Conservation (phyloP, 1,284 basidiomycete genomes). For the Rhodotorula mucilaginosa region DNA sequence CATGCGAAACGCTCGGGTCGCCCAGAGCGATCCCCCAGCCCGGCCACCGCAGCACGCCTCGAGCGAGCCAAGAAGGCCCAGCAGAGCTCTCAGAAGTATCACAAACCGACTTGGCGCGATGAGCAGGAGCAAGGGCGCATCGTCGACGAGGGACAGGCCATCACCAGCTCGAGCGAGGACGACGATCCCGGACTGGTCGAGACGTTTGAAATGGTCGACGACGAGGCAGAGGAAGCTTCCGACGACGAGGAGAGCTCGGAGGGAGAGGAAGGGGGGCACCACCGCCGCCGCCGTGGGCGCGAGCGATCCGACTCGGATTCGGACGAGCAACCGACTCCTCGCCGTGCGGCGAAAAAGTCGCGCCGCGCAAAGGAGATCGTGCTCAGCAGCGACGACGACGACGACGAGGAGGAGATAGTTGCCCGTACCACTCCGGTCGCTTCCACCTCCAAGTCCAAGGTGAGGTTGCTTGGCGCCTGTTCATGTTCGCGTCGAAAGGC, state of each 20-base stretch:
- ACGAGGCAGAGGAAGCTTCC: neutral
- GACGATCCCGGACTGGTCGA: slow-evolving; percentile 1
- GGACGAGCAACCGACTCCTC: too few relatives aligned
- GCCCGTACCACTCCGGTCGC: neutral
- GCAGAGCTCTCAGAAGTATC: neutral
- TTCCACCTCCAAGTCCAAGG: neutral
- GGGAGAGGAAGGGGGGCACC: neutral
- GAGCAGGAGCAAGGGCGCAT: neutral
- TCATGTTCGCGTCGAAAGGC: too few relatives aligned
- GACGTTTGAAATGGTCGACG: neutral
- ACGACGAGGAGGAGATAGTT: neutral
- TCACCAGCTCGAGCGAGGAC: neutral
- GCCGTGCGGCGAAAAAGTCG: neutral
- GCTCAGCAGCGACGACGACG: neutral
- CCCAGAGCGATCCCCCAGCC: neutral
- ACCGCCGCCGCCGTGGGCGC: too few relatives aligned
- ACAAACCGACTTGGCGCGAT: neutral
- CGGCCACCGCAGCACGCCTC: neutral
- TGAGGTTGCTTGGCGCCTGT: neutral
- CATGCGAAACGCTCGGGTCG: neutral
- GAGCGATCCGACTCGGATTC: too few relatives aligned
- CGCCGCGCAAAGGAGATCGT: neutral
- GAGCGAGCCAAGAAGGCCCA: neutral
- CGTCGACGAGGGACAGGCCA: neutral
- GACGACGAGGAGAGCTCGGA: neutral